Percentiles rank a stretch among this genome's conserved stretches.
Evolutionary conservation across 768 basidiomycete species (phyloP).

Genomic region (Boletus vinaceobasis): DNA sequence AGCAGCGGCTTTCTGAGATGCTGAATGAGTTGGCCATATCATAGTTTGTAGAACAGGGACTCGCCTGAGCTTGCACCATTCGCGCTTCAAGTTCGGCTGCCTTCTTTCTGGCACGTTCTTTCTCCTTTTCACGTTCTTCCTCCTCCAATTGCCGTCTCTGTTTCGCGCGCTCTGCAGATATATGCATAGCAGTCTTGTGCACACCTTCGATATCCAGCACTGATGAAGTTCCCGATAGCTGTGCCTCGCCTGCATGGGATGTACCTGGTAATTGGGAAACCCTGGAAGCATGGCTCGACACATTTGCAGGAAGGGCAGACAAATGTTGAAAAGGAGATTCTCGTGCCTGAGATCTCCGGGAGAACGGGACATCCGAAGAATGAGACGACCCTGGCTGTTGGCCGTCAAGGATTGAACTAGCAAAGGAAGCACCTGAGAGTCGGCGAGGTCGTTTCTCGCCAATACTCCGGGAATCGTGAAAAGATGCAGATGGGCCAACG

Average conservation of each 20-base stretch:
- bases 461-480: constrained; percentile 15
- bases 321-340: constrained; percentile 40
- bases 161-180: constrained; percentile 78
- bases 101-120: constrained; percentile 77
- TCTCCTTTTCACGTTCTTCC: constrained; percentile 73
- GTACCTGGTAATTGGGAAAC: constrained; percentile 43
- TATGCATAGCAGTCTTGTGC: constrained; percentile 79
- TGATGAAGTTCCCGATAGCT: constrained; percentile 22
- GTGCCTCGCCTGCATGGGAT: constrained; percentile 39
- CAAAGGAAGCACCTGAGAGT: constrained; percentile 21
- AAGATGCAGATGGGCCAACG: constrained; percentile 6
- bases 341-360: constrained; percentile 39
- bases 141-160: constrained; percentile 80
- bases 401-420: constrained; percentile 20
- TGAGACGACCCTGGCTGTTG: constrained; percentile 20
- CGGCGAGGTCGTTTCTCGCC: constrained; percentile 22
- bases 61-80: constrained; percentile 40
- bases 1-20: constrained; percentile 35
- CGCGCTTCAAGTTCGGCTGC: constrained; percentile 72
- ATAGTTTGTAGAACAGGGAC: constrained; percentile 7
- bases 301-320: constrained; percentile 22
- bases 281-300: constrained; percentile 8
- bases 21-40: constrained; percentile 4
- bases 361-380: constrained; percentile 18
- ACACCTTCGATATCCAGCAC: constrained; percentile 56